Conservation (phyloP, 2,329 filamentous ascomycete species). For the Sporothrix protearum region DNA sequence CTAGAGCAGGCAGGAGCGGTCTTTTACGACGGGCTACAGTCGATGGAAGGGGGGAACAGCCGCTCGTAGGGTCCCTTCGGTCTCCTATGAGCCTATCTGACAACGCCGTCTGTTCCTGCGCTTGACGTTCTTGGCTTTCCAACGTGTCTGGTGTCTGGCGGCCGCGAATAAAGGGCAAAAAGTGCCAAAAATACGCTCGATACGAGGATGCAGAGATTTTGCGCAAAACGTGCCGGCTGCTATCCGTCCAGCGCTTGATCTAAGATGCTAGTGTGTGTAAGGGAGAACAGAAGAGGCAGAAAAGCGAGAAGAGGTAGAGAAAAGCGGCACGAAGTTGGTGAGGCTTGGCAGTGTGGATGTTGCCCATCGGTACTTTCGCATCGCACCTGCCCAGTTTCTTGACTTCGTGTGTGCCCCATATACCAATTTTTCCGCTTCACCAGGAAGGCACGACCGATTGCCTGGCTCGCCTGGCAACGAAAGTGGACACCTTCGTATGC, state of each 20-base stretch:
- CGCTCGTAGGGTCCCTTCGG: background rate
- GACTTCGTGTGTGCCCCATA: background rate
- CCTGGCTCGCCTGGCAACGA: background rate
- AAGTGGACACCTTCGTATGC: background rate
- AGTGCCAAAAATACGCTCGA: background rate
- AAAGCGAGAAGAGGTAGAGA: background rate
- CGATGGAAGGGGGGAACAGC: background rate
- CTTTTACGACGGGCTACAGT: background rate
- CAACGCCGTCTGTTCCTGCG: slow-evolving; percentile 9
- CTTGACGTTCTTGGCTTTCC: background rate
- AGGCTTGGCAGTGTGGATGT: slow-evolving; percentile 16
- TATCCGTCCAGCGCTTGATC: background rate
- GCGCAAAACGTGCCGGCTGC: background rate
- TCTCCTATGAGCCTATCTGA: background rate
- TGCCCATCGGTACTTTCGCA: slow-evolving; percentile 8
- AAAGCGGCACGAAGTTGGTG: background rate
- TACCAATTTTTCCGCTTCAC: background rate
- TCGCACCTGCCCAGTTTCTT: background rate
- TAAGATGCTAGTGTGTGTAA: slow-evolving; percentile 8
- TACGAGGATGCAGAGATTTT: background rate
- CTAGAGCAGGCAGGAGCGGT: background rate
- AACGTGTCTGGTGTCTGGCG: background rate
- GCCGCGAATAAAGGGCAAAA: background rate
- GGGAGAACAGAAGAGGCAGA: background rate
- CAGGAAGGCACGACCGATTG: background rate